phyloP scores from a whole-genome alignment of 495 filamentous ascomycete species.

The Lindgomyces ingoldianus region DNA sequence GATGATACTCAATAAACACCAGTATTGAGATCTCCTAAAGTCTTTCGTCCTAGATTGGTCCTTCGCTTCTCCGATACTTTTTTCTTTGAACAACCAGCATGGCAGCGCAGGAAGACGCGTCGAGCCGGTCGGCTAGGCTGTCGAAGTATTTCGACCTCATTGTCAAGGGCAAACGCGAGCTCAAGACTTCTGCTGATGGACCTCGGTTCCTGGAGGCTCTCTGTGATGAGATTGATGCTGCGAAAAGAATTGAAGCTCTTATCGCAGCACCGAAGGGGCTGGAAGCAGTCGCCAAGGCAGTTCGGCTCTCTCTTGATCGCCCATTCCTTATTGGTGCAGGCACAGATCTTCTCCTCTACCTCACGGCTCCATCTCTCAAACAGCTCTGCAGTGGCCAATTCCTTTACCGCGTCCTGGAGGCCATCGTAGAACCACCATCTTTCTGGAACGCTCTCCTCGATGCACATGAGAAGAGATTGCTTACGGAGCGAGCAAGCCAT shows the following conservation, averaged over 20 bases:
- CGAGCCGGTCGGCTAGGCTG: constrained; percentile 13
- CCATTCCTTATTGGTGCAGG: constrained; percentile 53
- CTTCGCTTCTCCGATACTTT: background rate
- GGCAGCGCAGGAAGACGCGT: constrained; percentile 8
- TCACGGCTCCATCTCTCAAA: constrained; percentile 50
- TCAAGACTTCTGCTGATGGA: constrained; percentile 46
- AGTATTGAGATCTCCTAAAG: too few species aligned
- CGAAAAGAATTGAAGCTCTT: constrained; percentile 58
- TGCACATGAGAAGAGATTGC: constrained; percentile 43
- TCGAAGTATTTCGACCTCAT: constrained; percentile 21
- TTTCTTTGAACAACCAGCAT: background rate
- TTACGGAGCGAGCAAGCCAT: constrained; percentile 47
- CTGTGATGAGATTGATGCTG: constrained; percentile 50
- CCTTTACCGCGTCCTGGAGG: constrained; percentile 54
- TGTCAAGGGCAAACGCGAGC: constrained; percentile 16
- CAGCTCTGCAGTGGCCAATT: constrained; percentile 57
- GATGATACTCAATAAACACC: background rate
- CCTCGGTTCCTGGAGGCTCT: constrained; percentile 64
- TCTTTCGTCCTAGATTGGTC: background rate
- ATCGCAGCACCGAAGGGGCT: constrained; percentile 53
- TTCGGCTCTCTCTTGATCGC: constrained; percentile 54
- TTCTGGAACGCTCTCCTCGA: constrained; percentile 62
- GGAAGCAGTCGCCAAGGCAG: constrained; percentile 49
- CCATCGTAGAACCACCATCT: constrained; percentile 59
- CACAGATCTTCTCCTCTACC: constrained; percentile 28